phyloP scores from a whole-genome alignment of 139 green algal genomes.

The Trebouxia sp. region DNA sequence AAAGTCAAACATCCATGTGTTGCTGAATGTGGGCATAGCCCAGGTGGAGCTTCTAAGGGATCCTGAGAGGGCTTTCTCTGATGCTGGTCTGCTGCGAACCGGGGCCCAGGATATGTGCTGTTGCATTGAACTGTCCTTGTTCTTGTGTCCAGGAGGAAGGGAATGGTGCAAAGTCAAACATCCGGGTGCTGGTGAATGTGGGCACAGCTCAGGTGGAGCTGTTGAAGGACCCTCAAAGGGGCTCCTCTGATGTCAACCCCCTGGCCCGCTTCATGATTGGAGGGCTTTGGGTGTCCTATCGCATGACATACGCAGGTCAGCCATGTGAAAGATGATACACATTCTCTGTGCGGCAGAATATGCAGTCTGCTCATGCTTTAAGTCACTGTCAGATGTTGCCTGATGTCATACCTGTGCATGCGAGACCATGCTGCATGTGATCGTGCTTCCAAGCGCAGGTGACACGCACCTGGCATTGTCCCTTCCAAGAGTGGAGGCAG shows the following conservation, averaged over 20 bases:
- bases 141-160: neutral
- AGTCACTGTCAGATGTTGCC: too few relatives aligned
- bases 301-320: conserved; percentile 30
- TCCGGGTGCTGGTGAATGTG: conserved; percentile 55
- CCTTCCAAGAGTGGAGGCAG: conserved; percentile 66
- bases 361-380: neutral
- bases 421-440: too few relatives aligned
- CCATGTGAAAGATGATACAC: neutral
- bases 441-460: conserved; percentile 7
- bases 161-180: neutral
- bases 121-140: too few relatives aligned
- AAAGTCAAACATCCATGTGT: conserved; percentile 22
- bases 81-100: too few relatives aligned
- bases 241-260: conserved; percentile 1
- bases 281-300: conserved; percentile 64
- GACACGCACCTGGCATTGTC: conserved; percentile 61
- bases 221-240: conserved; percentile 34
- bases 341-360: neutral
- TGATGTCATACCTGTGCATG: too few relatives aligned
- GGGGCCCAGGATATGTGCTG: too few relatives aligned
- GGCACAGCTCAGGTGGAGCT: conserved; percentile 67
- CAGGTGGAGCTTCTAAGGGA: conserved; percentile 62
- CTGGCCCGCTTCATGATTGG: conserved; percentile 51
- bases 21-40: conserved; percentile 57
- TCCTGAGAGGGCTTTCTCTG: conserved; percentile 26